Conservation (phyloP, 305 asterid species). For the Plantago lanceolata region DNA sequence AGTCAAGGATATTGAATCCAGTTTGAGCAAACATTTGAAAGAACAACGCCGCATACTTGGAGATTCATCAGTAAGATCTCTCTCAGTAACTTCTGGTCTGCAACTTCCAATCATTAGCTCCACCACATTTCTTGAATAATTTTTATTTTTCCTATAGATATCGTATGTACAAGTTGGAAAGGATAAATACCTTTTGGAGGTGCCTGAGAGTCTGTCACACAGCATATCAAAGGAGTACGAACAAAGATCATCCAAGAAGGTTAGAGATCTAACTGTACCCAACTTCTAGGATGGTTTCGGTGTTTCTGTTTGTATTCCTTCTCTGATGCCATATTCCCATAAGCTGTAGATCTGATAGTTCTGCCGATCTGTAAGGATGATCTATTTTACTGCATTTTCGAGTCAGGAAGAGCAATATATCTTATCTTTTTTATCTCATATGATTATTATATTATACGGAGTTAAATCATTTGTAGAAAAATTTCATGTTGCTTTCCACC, state of each 20-base stretch:
- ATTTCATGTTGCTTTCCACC: background rate
- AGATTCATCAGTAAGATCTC: conserved; percentile 71
- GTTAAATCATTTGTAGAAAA: background rate
- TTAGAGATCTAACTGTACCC: conserved; percentile 21
- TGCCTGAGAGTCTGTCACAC: conserved; percentile 75
- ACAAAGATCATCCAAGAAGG: conserved; percentile 89
- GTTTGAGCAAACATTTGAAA: conserved; percentile 67
- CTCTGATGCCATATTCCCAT: background rate
- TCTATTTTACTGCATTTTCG: background rate
- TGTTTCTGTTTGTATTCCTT: conserved; percentile 14
- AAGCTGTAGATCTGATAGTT: background rate
- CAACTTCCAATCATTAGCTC: background rate
- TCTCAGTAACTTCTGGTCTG: conserved; percentile 16
- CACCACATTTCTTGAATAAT: conserved; percentile 14
- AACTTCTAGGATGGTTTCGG: conserved; percentile 8
- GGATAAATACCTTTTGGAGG: conserved; percentile 87
- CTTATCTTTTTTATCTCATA: background rate
- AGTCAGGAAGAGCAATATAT: conserved; percentile 6
- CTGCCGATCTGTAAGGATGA: background rate
- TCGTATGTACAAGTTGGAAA: conserved; percentile 79
- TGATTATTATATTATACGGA: background rate
- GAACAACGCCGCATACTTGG: conserved; percentile 74
- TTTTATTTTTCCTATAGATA: conserved; percentile 43
- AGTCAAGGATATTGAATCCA: conserved; percentile 60
- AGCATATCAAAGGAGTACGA: conserved; percentile 74